These are phyloP conservation scores for Phytophthora cactorum DNA, from an alignment of 352 stramenopile genomes.

Conservation along the genomic window DNA sequence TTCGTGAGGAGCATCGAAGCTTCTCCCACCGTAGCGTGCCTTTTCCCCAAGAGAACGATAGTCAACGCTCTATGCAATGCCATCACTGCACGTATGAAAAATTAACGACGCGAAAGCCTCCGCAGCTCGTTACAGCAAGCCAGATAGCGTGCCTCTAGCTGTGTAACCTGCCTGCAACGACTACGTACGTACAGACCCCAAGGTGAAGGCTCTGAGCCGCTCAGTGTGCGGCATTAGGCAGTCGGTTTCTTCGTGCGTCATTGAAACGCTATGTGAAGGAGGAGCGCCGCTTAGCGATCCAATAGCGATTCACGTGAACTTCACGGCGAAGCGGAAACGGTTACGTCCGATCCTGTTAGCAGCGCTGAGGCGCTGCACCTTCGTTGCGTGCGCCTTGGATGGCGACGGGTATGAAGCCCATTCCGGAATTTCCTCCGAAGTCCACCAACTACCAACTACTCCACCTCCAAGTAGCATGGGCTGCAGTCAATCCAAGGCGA, in stretches of 20 bases:
- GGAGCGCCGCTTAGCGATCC: slow-evolving; percentile 14
- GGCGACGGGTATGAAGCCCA: slow-evolving; percentile 10
- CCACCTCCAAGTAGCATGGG: slow-evolving; percentile 44
- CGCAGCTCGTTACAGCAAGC: slow-evolving; percentile 8
- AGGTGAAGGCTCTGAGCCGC: neutral
- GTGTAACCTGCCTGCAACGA: neutral
- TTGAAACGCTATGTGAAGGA: slow-evolving; percentile 22
- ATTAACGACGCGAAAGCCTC: slow-evolving; percentile 9
- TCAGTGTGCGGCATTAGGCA: neutral
- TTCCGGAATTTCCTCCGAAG: slow-evolving; percentile 36
- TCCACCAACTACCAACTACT: slow-evolving; percentile 1
- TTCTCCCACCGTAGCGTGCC: neutral
- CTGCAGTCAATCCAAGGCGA: slow-evolving; percentile 68
- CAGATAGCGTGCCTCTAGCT: neutral
- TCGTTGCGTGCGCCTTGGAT: too few relatives aligned
- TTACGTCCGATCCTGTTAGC: slow-evolving; percentile 3
- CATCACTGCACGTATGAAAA: neutral
- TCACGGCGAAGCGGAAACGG: neutral
- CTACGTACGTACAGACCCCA: neutral
- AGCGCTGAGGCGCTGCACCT: too few relatives aligned
- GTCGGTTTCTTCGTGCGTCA: slow-evolving; percentile 27
- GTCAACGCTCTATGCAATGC: neutral
- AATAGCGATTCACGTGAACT: slow-evolving; percentile 6
- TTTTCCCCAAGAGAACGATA: slow-evolving; percentile 6
- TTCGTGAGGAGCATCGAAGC: slow-evolving; percentile 16